Conservation (phyloP, 179 eudicot species). For the Silene noctiflora region DNA sequence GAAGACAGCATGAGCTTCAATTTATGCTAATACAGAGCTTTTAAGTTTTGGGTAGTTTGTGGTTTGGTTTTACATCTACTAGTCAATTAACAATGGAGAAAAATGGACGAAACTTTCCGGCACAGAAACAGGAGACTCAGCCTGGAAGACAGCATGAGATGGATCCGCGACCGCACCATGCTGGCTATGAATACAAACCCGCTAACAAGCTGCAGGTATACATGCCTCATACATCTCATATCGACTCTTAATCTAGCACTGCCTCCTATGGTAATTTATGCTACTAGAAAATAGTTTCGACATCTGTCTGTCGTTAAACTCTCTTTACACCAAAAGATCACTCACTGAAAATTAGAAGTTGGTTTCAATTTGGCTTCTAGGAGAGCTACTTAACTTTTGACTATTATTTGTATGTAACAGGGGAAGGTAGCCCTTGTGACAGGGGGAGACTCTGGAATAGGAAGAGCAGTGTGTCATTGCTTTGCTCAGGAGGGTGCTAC, state of each 20-base stretch:
- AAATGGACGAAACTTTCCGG: conserved; percentile 45
- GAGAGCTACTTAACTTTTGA: too few species aligned
- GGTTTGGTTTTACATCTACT: background rate
- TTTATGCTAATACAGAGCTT: background rate
- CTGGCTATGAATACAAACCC: conserved; percentile 46
- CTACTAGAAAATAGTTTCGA: too few species aligned
- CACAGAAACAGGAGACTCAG: conserved; percentile 61
- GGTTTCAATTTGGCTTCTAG: too few species aligned
- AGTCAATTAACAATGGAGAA: conserved; percentile 34
- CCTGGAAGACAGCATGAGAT: conserved; percentile 75
- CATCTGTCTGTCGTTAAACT: too few species aligned
- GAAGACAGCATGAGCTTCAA: too few species aligned
- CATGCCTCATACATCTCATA: too few species aligned
- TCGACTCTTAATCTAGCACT: too few species aligned
- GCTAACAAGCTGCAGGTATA: conserved; percentile 65
- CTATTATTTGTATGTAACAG: conserved; percentile 31
- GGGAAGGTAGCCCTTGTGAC: conserved; percentile 88
- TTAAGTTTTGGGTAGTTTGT: too few species aligned
- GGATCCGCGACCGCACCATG: conserved; percentile 55
- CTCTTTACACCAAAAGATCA: too few species aligned
- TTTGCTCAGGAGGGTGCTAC: conserved; percentile 84
- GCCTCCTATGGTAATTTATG: too few species aligned
- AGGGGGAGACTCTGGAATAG: conserved; percentile 94
- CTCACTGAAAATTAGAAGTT: too few species aligned
- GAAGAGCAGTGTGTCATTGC: conserved; percentile 65